Conservation (phyloP, 352 stramenopile species). For the Phytophthora pisi region DNA sequence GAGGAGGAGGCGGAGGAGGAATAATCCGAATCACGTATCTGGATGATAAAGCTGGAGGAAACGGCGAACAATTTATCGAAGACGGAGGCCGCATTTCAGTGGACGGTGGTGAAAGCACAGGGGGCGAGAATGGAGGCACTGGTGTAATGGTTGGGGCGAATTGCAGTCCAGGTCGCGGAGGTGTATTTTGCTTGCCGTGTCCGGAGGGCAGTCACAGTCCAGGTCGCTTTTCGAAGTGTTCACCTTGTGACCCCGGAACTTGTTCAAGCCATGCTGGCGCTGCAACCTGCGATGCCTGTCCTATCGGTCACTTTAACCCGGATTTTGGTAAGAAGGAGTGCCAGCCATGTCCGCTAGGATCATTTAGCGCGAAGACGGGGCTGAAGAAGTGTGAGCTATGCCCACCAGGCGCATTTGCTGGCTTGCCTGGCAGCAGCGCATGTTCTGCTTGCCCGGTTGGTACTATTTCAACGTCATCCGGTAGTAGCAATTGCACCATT, state of each 20-base stretch:
- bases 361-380: slow-evolving; percentile 50
- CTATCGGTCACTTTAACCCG: slow-evolving; percentile 61
- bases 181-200: slow-evolving; percentile 72
- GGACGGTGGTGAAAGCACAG: slow-evolving; percentile 53
- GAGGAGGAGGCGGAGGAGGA: slow-evolving; percentile 66
- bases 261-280: slow-evolving; percentile 56
- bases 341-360: slow-evolving; percentile 59
- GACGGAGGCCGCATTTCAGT: slow-evolving; percentile 56
- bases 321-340: slow-evolving; percentile 78
- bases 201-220: slow-evolving; percentile 70
- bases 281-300: slow-evolving; percentile 55
- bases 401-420: slow-evolving; percentile 58
- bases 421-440: slow-evolving; percentile 40
- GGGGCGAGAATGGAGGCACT: slow-evolving; percentile 59
- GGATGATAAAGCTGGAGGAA: slow-evolving; percentile 27
- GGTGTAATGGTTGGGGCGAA: slow-evolving; percentile 62
- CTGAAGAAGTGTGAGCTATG: slow-evolving; percentile 67
- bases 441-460: slow-evolving; percentile 69
- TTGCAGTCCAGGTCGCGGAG: slow-evolving; percentile 68
- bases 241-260: slow-evolving; percentile 70
- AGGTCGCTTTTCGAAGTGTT: slow-evolving; percentile 57
- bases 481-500: slow-evolving; percentile 63
- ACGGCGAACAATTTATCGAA: slow-evolving; percentile 62
- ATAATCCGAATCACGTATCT: slow-evolving; percentile 66
- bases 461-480: slow-evolving; percentile 54